Percentiles rank a stretch among this genome's conserved stretches.
phyloP scores from a whole-genome alignment of 345 rosid genomes.

The Moricandia moricandioides region DNA sequence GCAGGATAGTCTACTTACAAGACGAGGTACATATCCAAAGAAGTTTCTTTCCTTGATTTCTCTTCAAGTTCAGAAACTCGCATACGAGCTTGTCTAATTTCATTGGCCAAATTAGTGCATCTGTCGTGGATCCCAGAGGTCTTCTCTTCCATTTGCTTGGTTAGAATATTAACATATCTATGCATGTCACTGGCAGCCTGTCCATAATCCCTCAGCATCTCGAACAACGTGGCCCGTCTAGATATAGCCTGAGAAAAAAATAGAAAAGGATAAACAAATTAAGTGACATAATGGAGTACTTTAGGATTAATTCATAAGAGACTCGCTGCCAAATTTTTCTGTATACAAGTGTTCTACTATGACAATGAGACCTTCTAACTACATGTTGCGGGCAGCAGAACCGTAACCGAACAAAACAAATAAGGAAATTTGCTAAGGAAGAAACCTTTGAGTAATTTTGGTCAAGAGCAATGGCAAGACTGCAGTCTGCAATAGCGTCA shows the following conservation, averaged over 20 bases:
- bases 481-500: slow-evolving; percentile 97
- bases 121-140: slow-evolving; percentile 49
- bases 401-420: slow-evolving; percentile 5
- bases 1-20: slow-evolving; percentile 60
- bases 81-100: slow-evolving; percentile 64
- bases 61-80: slow-evolving; percentile 68
- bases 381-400: slow-evolving; percentile 1
- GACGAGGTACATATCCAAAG: slow-evolving; percentile 79
- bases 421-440: slow-evolving; percentile 6
- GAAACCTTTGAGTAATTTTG: slow-evolving; percentile 79
- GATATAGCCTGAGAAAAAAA: slow-evolving; percentile 66
- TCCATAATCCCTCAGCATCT: slow-evolving; percentile 86
- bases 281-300: neutral
- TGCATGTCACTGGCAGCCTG: slow-evolving; percentile 79
- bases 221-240: slow-evolving; percentile 77
- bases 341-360: neutral
- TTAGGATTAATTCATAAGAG: neutral
- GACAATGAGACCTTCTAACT: slow-evolving; percentile 13
- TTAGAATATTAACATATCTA: slow-evolving; percentile 54
- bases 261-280: neutral
- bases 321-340: neutral
- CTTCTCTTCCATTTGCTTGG: slow-evolving; percentile 65
- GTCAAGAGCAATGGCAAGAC: slow-evolving; percentile 91
- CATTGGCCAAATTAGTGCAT: slow-evolving; percentile 47
- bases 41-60: slow-evolving; percentile 66